These are phyloP conservation scores for Fusarium sulawesiense DNA, from an alignment of 2,329 filamentous ascomycete species.

Conservation along the genomic window DNA sequence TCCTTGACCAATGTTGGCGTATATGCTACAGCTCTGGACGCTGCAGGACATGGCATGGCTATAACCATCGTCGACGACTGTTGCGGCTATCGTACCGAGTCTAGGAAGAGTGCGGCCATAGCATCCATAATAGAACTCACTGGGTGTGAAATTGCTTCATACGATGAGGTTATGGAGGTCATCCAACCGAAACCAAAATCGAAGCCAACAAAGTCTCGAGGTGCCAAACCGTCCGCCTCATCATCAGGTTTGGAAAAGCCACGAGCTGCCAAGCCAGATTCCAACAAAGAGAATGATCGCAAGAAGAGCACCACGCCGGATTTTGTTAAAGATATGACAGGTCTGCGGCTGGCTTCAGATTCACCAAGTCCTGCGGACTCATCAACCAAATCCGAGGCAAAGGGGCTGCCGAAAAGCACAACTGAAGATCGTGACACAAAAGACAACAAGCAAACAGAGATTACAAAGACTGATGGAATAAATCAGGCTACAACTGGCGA, in stretches of 20 bases:
- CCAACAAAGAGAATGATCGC: constrained; percentile 20
- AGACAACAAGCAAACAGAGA: constrained; percentile 28
- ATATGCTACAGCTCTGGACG: constrained; percentile 91
- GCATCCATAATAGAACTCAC: constrained; percentile 78
- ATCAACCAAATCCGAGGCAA: constrained; percentile 37
- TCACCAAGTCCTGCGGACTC: constrained; percentile 36
- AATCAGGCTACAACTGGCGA: background rate
- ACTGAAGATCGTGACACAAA: constrained; percentile 30
- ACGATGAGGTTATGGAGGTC: constrained; percentile 65
- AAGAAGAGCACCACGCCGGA: constrained; percentile 46
- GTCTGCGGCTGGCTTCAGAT: constrained; percentile 47
- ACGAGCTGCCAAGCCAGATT: constrained; percentile 7
- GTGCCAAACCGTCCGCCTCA: constrained; percentile 10
- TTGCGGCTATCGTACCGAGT: constrained; percentile 79
- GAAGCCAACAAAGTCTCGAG: constrained; percentile 14
- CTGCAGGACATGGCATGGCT: constrained; percentile 85
- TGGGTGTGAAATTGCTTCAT: constrained; percentile 74
- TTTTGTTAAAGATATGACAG: constrained; percentile 49
- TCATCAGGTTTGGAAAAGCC: constrained; percentile 19
- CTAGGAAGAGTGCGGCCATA: constrained; percentile 77
- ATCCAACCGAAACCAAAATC: constrained; percentile 38
- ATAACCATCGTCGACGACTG: constrained; percentile 91
- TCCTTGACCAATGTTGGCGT: constrained; percentile 88
- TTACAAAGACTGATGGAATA: constrained; percentile 24
- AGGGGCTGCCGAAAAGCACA: constrained; percentile 35